A percentile compares a stretch with the other conserved stretches of the same genome.
Conservation (phyloP, 805 yeast species). For the Tetrapisispora phaffii region DNA sequence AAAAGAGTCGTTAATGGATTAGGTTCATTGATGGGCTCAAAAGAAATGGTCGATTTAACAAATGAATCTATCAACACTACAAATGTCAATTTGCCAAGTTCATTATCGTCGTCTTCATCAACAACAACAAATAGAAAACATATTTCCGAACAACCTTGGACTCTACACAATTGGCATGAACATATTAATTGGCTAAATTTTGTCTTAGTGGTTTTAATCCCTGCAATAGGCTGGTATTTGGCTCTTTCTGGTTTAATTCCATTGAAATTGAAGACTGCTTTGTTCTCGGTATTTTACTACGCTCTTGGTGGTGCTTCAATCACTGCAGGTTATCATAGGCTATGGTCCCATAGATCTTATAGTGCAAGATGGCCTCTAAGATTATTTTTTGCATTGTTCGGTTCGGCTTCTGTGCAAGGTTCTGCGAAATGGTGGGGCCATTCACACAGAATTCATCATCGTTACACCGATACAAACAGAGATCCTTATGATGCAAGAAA, state of each 20-base stretch:
- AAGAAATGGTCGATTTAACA: constrained; percentile 45
- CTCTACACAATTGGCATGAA: constrained; percentile 56
- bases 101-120: neutral
- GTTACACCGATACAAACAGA: constrained; percentile 74
- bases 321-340: constrained; percentile 78
- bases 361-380: constrained; percentile 52
- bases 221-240: constrained; percentile 41
- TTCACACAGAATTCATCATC: constrained; percentile 75
- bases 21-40: constrained; percentile 74
- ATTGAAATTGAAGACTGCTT: constrained; percentile 38
- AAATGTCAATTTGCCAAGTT: neutral
- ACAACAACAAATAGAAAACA: constrained; percentile 32
- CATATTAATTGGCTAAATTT: constrained; percentile 75
- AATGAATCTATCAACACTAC: constrained; percentile 30
- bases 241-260: constrained; percentile 36
- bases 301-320: constrained; percentile 59
- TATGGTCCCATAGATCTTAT: constrained; percentile 70
- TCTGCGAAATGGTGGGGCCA: constrained; percentile 88
- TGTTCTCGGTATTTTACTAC: constrained; percentile 44
- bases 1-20: constrained; percentile 74
- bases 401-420: constrained; percentile 78
- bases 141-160: constrained; percentile 75
- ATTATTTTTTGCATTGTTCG: constrained; percentile 62
- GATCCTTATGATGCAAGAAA: constrained; percentile 81
- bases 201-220: constrained; percentile 52